phyloP scores from a whole-genome alignment of 2,329 filamentous ascomycete genomes.

The Huntiella decipiens region DNA sequence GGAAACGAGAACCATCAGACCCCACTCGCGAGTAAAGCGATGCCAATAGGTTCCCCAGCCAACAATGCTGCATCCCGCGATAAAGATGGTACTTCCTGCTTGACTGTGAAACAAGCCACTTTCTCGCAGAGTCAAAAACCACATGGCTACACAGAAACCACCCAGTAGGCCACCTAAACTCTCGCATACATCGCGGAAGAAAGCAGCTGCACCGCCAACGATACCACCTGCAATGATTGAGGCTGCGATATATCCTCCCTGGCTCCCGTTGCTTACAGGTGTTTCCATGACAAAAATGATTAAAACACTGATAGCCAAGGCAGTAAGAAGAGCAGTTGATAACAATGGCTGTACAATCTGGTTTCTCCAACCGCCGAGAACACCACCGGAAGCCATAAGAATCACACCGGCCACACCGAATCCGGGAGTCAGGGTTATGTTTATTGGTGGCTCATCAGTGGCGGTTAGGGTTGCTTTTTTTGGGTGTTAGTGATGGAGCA shows the following conservation, averaged over 20 bases:
- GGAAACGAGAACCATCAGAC: constrained; percentile 55
- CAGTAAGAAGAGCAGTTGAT: constrained; percentile 54
- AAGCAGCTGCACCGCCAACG: constrained; percentile 52
- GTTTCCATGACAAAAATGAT: constrained; percentile 77
- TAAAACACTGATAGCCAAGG: constrained; percentile 58
- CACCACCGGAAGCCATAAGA: constrained; percentile 51
- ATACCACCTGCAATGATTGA: constrained; percentile 52
- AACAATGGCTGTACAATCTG: constrained; percentile 63
- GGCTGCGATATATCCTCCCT: constrained; percentile 76
- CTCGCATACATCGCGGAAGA: constrained; percentile 72
- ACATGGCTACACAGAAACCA: constrained; percentile 76
- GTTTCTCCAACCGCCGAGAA: constrained; percentile 59
- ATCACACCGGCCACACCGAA: constrained; percentile 62
- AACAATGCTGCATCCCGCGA: constrained; percentile 48
- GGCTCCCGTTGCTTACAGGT: constrained; percentile 54
- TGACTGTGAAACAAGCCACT: constrained; percentile 53
- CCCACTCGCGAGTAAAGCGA: constrained; percentile 58
- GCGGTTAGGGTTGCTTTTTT: too few species aligned
- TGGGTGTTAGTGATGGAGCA: neutral
- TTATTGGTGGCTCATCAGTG: constrained; percentile 31
- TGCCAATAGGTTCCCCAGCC: constrained; percentile 62
- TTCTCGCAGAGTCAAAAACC: constrained; percentile 59
- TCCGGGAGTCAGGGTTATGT: constrained; percentile 60
- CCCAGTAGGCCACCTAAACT: constrained; percentile 69
- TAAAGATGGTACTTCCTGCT: constrained; percentile 52